A percentile compares a stretch with the other conserved stretches of the same genome.
Evolutionary conservation across 306 rosid genomes (phyloP).

Genomic region (Ormosia emarginata): DNA sequence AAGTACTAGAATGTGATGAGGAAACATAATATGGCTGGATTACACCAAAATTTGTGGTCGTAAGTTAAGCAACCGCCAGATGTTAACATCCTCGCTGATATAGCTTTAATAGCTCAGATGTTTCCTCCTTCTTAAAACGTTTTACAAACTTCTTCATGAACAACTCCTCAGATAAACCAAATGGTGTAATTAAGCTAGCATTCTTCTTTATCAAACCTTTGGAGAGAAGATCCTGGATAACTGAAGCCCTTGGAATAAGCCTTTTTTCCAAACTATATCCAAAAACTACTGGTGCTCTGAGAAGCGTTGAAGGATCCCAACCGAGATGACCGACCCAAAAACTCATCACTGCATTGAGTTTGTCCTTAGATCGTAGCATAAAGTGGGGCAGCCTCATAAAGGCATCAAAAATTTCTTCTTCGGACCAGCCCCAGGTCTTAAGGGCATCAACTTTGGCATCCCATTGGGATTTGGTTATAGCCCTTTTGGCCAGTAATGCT

Average conservation of each 20-base stretch:
- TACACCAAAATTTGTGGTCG: background rate
- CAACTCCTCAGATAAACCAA: background rate
- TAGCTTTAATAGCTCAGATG: background rate
- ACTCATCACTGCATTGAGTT: slow-evolving; percentile 36
- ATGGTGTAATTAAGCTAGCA: slow-evolving; percentile 1
- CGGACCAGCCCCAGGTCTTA: slow-evolving; percentile 58
- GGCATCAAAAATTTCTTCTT: slow-evolving; percentile 26
- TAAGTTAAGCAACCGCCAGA: background rate
- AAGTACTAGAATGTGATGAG: background rate
- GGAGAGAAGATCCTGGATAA: slow-evolving; percentile 28
- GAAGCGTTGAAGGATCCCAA: slow-evolving; percentile 9
- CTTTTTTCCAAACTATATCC: slow-evolving; percentile 40
- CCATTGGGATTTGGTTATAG: slow-evolving; percentile 32
- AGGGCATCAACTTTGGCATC: slow-evolving; percentile 32
- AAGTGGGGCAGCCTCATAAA: slow-evolving; percentile 32
- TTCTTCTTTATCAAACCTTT: slow-evolving; percentile 31
- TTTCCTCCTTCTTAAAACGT: background rate
- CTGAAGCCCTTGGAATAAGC: slow-evolving; percentile 45
- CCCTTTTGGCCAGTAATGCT: slow-evolving; percentile 22
- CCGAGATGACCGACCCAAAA: slow-evolving; percentile 35
- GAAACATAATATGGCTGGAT: background rate
- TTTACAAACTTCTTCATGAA: slow-evolving; percentile 32
- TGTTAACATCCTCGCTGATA: slow-evolving; percentile 1
- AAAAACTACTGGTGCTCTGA: background rate
- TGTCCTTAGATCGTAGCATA: slow-evolving; percentile 32